Evolutionary conservation across 1,284 basidiomycete species (phyloP), one percentile per base, ranked within the genome.

Genomic region (Calocybe gambosa): DNA sequence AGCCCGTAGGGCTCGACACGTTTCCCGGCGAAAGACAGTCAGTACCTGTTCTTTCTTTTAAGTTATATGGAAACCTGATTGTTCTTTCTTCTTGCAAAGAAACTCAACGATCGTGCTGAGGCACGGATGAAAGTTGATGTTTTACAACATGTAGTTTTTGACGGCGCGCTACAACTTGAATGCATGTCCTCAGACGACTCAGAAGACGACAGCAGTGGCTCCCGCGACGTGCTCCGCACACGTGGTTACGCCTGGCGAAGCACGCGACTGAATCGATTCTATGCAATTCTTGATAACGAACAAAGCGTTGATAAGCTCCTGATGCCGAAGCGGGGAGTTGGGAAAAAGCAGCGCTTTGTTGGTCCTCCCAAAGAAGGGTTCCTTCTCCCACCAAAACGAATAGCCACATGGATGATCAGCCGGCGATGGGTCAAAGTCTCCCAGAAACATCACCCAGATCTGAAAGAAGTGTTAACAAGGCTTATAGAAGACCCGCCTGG

Each of bases 141-240:
- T 0, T 82, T 83, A 49, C 71, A 77, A 43, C 76, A 84, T 59
- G 65, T 76, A 9, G 70, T 66, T 12, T 87, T 87, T 56, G 81
- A 85, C 54, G 74, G 75, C 13, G 83, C 85, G 6, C 63, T 87
- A 44, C 78, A 82, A 48, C 51, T 77, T 13, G 85, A 86, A 39
- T 88, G 84, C 59, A 85, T 88, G 80, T 87, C 85, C 13, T 83
- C 80, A 23, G 84, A 87, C 52, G 84, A 87, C 58, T 87, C 85
- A 12, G 76, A 78, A 47, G 65, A 64, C 35, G 82, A 80, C 39
- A 61, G 63, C 19, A 66, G 68, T 45, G 56, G 58, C 0, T 53
- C 52, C 3, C 56, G 53, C 10, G 59, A 60, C 26, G 49, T 73
- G 10, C 62, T 85, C 33, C 72, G 67, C 28, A 73, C 76, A 18